These are phyloP conservation scores for Penicillium nordicum DNA, from an alignment of 2,329 filamentous ascomycete genomes.

Conservation along the genomic window DNA sequence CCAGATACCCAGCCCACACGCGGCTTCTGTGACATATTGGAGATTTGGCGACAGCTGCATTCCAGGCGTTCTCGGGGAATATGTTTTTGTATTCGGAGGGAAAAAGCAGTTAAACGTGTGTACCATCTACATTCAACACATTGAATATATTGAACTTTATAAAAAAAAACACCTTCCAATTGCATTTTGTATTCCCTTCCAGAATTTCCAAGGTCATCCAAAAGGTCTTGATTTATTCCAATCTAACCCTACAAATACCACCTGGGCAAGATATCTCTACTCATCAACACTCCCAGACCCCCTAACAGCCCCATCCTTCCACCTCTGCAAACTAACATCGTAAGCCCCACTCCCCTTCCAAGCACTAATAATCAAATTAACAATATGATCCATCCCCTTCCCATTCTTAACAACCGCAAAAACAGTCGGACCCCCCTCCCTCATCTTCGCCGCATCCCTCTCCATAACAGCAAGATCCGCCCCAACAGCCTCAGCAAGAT, in stretches of 20 bases:
- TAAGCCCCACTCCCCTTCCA: constrained; percentile 86
- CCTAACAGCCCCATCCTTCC: constrained; percentile 41
- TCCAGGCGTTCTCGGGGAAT: constrained; percentile 24
- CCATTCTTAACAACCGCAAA: constrained; percentile 97
- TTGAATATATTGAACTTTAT: constrained; percentile 7
- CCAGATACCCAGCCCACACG: constrained; percentile 25
- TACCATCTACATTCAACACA: constrained; percentile 6
- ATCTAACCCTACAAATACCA: neutral
- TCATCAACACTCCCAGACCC: constrained; percentile 37
- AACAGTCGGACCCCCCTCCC: constrained; percentile 90
- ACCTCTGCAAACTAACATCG: constrained; percentile 42
- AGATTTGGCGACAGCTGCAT: constrained; percentile 23
- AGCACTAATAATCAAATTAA: constrained; percentile 81
- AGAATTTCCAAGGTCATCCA: neutral
- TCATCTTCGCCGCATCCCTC: constrained; percentile 86
- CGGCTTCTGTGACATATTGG: constrained; percentile 20
- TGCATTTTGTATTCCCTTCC: neutral
- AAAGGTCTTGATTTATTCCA: neutral
- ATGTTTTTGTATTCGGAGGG: constrained; percentile 20
- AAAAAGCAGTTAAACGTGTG: constrained; percentile 19
- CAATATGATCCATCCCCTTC: constrained; percentile 79
- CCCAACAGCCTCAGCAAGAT: constrained; percentile 83
- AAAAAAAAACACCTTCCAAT: neutral
- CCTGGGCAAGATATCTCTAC: constrained; percentile 10
- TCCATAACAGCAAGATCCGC: constrained; percentile 94